These are phyloP conservation scores for Picochlorum sp. DNA, from an alignment of 139 green algal species.

Conservation along the genomic window DNA sequence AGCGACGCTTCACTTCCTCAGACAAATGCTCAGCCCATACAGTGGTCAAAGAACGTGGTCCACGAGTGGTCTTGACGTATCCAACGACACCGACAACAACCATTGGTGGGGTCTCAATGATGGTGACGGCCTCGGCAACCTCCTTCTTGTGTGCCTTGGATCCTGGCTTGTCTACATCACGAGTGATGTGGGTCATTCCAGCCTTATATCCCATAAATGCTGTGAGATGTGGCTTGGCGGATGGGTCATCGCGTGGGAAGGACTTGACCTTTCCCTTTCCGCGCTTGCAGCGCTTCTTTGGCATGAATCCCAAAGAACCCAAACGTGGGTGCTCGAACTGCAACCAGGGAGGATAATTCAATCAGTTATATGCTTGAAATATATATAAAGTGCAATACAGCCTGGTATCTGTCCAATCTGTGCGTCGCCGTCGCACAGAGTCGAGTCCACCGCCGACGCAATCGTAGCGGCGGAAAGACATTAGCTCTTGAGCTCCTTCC, in stretches of 20 bases:
- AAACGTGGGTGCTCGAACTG: constrained; percentile 68
- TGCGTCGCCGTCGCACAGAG: background rate
- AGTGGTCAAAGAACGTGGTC: constrained; percentile 86
- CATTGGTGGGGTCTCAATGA: constrained; percentile 95
- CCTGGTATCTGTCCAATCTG: too few species aligned
- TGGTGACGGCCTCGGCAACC: constrained; percentile 92
- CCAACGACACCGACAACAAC: constrained; percentile 95
- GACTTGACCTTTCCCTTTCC: constrained; percentile 88
- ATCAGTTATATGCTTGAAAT: background rate
- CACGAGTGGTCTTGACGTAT: constrained; percentile 91
- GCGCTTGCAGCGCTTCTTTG: constrained; percentile 95
- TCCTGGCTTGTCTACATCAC: constrained; percentile 97
- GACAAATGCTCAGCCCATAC: constrained; percentile 96
- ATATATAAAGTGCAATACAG: background rate
- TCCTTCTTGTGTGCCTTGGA: constrained; percentile 99
- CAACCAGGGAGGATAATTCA: background rate
- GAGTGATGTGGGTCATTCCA: constrained; percentile 97
- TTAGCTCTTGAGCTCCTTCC: background rate
- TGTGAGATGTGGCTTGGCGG: constrained; percentile 85
- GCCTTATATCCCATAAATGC: constrained; percentile 94
- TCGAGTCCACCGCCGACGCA: background rate
- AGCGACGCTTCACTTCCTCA: constrained; percentile 79
- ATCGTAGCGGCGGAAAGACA: background rate
- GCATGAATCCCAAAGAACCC: constrained; percentile 95
- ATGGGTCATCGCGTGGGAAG: constrained; percentile 87